Percentiles rank a stretch among this genome's conserved stretches.
phyloP scores from a whole-genome alignment of 208 protist species.

The Acanthamoeba sp. region DNA sequence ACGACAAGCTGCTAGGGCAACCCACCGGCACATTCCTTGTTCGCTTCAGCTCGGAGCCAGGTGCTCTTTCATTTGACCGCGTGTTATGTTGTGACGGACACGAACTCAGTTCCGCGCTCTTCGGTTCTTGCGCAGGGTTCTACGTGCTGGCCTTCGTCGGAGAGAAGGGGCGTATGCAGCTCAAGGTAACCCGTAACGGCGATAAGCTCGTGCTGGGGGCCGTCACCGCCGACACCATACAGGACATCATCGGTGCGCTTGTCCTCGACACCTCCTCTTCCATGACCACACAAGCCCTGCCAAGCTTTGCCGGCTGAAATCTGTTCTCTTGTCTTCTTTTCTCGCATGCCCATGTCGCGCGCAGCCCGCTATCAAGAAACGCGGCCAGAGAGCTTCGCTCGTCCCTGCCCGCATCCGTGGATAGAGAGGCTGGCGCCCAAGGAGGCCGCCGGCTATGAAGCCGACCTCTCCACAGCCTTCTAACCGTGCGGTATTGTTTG shows the following conservation, averaged over 20 bases:
- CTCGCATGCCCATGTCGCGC: background rate
- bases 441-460: background rate
- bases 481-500: background rate
- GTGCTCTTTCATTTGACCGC: background rate
- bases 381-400: slow-evolving; percentile 24
- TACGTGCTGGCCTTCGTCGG: slow-evolving; percentile 35
- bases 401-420: slow-evolving; percentile 26
- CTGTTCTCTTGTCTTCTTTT: background rate
- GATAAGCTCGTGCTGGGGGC: background rate
- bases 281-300: background rate
- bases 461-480: slow-evolving; percentile 13
- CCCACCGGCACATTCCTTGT: slow-evolving; percentile 19
- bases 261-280: background rate
- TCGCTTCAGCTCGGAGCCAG: slow-evolving; percentile 20
- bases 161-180: slow-evolving; percentile 51
- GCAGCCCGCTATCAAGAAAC: background rate
- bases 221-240: background rate
- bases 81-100: background rate
- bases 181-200: background rate
- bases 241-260: slow-evolving; percentile 15
- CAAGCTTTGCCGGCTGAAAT: no score
- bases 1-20: background rate
- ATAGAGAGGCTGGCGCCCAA: background rate
- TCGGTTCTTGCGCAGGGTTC: background rate
- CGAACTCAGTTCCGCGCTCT: background rate